Base-by-base conservation (phyloP, 306 rosid species). In the Arachis stenosperma region DNA sequence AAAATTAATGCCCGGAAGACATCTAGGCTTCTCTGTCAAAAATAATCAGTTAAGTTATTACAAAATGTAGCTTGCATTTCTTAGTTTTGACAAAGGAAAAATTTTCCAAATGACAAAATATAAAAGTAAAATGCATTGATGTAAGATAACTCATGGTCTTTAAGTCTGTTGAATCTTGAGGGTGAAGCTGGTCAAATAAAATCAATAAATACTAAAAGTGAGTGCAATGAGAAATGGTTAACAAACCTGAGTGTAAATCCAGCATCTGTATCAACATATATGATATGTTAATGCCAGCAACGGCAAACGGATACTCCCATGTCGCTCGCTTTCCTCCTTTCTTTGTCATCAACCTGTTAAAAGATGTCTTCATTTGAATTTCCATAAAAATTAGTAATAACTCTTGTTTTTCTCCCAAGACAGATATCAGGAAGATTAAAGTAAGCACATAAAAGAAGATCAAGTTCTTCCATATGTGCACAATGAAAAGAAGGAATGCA, bases 231-330 rank as follows among this genome's bases (percentile, higher is more conserved):
- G 9, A 67, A 69, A 62, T 7, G 67, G 61, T 61, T 22, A 56
- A 56, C 87, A 47, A 60, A 94, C 99, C 97, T 63, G 91, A 75
- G 75, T 55, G 79, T 53, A 94, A 81, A 80, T 94, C 99, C 84
- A 94, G 82, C 97, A 94, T 88, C 80, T 83, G 91, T 75, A 88
- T 88, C 84, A 94, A 75, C 99, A 94, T 94, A 79, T 81, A 91
- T 33, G 99, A 85, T 67, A 94, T 76, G 60, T 94, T 94, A 54
- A 91, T 85, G 81, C 99, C 99, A 33, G 99, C 99, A 78, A 83
- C 99, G 65, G 97, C 96, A 77, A 94, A 94, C 15, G 99, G 99
- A 77, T 94, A 94, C 77, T 94, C 99, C 96, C 96, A 94, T n/a
- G 83, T 86, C 63, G 96, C 96, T 71, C 97, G 87, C 0, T 74